Conservation (phyloP, 2,329 filamentous ascomycete genomes). For the Davidsoniella eucalypti region DNA sequence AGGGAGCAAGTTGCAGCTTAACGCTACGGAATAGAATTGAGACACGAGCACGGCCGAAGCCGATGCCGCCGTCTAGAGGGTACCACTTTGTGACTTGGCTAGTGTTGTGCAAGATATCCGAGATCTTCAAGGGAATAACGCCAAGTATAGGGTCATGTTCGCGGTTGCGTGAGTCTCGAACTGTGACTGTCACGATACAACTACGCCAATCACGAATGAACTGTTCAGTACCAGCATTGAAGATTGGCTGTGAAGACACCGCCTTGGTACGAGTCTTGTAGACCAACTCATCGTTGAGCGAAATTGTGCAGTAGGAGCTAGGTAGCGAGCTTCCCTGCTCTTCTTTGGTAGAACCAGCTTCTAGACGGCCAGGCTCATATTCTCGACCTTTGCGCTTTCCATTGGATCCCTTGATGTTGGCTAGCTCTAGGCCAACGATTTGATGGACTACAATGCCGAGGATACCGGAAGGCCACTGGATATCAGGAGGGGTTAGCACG, state of each 20-base stretch:
- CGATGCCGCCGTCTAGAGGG: conserved; percentile 85
- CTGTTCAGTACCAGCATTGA: conserved; percentile 87
- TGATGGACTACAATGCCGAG: conserved; percentile 80
- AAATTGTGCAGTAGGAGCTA: conserved; percentile 84
- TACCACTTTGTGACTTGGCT: conserved; percentile 87
- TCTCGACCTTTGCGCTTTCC: conserved; percentile 62
- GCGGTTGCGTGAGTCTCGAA: conserved; percentile 74
- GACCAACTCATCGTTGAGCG: conserved; percentile 73
- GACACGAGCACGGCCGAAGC: conserved; percentile 78
- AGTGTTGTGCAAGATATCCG: conserved; percentile 71
- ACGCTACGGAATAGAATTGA: conserved; percentile 81
- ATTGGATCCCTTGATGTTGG: conserved; percentile 71
- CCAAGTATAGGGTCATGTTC: conserved; percentile 92
- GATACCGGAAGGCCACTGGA: conserved; percentile 87
- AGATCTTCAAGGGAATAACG: conserved; percentile 73
- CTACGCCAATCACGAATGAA: conserved; percentile 92
- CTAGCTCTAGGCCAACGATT: conserved; percentile 86
- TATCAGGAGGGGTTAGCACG: conserved; percentile 78
- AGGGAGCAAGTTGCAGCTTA: conserved; percentile 68
- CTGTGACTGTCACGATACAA: conserved; percentile 68
- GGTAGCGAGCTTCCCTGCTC: conserved; percentile 68
- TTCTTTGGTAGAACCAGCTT: conserved; percentile 71
- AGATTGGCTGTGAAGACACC: conserved; percentile 86
- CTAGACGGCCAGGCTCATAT: conserved; percentile 70
- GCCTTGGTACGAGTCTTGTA: conserved; percentile 95